These are phyloP conservation scores for Acanthamoeba castellanii DNA, from an alignment of 208 protist species.

Conservation along the genomic window DNA sequence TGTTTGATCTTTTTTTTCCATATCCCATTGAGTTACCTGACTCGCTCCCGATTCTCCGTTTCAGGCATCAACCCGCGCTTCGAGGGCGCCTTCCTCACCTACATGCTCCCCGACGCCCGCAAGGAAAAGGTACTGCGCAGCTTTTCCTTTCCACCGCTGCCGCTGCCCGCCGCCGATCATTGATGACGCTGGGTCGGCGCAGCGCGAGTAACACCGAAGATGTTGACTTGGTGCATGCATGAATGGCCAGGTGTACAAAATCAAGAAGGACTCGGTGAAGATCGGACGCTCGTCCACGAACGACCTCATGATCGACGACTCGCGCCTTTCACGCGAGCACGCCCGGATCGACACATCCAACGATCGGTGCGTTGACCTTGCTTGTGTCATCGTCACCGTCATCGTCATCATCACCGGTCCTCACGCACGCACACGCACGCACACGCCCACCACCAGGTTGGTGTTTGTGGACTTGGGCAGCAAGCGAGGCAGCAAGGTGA, in stretches of 20 bases:
- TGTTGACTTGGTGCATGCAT: no score
- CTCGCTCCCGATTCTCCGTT: background rate
- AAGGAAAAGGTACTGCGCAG: background rate
- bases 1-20: background rate
- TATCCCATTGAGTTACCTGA: no score
- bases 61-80: background rate
- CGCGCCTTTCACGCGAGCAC: conserved; percentile 25
- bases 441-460: background rate
- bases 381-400: no score
- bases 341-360: conserved; percentile 25
- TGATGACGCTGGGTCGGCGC: no score
- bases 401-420: background rate
- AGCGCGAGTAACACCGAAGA: no score
- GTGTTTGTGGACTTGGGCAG: conserved; percentile 51
- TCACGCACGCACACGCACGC: background rate
- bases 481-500: conserved; percentile 44
- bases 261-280: conserved; percentile 31
- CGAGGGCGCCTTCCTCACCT: conserved; percentile 5
- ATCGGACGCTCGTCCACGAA: conserved; percentile 46
- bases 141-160: no score
- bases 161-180: no score
- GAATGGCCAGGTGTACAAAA: conserved; percentile 25
- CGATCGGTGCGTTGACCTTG: conserved; percentile 1
- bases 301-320: conserved; percentile 17
- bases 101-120: conserved; percentile 16